Evolutionary conservation across 495 filamentous ascomycete species (phyloP).

Genomic region (Letharia columbiana): DNA sequence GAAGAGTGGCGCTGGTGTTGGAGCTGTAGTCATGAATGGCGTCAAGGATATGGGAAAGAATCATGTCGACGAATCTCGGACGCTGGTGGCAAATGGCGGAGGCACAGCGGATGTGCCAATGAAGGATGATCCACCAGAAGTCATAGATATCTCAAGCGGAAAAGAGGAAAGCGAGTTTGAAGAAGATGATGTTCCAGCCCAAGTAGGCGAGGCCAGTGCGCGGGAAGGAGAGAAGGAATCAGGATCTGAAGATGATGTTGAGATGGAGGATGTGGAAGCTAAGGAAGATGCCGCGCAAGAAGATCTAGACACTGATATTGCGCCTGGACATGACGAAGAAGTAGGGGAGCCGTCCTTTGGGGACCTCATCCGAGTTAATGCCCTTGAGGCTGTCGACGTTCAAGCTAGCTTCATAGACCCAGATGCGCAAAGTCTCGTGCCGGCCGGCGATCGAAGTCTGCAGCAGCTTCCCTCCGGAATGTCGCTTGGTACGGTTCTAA

Average conservation of each 20-base stretch:
- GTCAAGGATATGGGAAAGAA: conserved; percentile 50
- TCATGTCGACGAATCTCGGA: conserved; percentile 65
- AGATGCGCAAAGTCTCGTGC: conserved; percentile 33
- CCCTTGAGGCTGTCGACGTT: conserved; percentile 67
- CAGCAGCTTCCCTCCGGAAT: conserved; percentile 59
- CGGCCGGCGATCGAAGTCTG: conserved; percentile 21
- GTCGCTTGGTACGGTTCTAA: conserved; percentile 80
- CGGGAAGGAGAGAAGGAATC: conserved; percentile 8
- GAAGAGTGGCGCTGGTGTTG: conserved; percentile 38
- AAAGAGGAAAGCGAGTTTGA: conserved; percentile 32
- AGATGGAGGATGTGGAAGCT: conserved; percentile 44
- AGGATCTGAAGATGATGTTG: conserved; percentile 36
- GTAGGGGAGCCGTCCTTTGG: conserved; percentile 68
- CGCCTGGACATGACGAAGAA: conserved; percentile 38
- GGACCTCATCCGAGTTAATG: conserved; percentile 68
- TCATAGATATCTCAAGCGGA: conserved; percentile 52
- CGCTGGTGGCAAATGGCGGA: conserved; percentile 46
- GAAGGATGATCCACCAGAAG: conserved; percentile 26
- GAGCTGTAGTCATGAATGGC: conserved; percentile 45
- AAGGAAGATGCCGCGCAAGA: conserved; percentile 37
- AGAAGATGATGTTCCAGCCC: conserved; percentile 32
- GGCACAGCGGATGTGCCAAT: conserved; percentile 22
- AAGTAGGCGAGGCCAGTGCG: conserved; percentile 26
- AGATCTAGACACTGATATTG: conserved; percentile 18
- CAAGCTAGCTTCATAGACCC: conserved; percentile 47